A percentile compares a stretch with the other conserved stretches of the same genome.
These are phyloP conservation scores for Pseudopyricularia javanii DNA, from an alignment of 2,329 filamentous ascomycete species.

Conservation along the genomic window DNA sequence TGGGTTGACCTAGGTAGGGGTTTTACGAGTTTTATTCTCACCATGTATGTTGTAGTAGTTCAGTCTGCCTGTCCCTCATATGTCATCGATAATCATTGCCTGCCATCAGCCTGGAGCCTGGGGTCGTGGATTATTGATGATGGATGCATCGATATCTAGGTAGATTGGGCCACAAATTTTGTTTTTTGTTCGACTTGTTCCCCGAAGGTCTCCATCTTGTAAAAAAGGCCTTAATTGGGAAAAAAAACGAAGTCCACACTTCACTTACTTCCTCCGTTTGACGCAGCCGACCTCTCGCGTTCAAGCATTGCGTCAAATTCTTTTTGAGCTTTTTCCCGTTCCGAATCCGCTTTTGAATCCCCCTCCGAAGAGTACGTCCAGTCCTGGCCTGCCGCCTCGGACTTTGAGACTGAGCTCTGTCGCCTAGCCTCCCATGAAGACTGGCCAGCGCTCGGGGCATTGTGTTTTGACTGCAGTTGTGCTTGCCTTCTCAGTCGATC, in stretches of 20 bases:
- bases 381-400: conserved; percentile 3
- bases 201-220: not conserved
- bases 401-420: not conserved
- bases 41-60: too few relatives aligned
- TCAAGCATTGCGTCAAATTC: conserved; percentile 14
- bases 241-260: not conserved
- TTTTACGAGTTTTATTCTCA: too few relatives aligned
- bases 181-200: not conserved
- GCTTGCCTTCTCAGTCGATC: conserved; percentile 7
- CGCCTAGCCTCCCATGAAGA: not conserved
- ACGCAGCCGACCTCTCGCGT: conserved; percentile 9
- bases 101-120: too few relatives aligned
- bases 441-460: not conserved
- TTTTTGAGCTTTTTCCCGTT: conserved; percentile 7
- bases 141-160: too few relatives aligned
- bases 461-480: not conserved
- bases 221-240: too few relatives aligned
- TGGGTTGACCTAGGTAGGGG: too few relatives aligned
- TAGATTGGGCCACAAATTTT: too few relatives aligned
- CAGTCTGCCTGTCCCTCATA: too few relatives aligned
- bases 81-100: too few relatives aligned
- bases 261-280: conserved; percentile 4
- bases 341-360: not conserved
- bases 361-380: not conserved
- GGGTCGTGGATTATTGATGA: too few relatives aligned